A percentile compares a stretch with the other conserved stretches of the same genome.
These are phyloP conservation scores for Brassica rapa DNA, from an alignment of 345 rosid species.

Conservation along the genomic window DNA sequence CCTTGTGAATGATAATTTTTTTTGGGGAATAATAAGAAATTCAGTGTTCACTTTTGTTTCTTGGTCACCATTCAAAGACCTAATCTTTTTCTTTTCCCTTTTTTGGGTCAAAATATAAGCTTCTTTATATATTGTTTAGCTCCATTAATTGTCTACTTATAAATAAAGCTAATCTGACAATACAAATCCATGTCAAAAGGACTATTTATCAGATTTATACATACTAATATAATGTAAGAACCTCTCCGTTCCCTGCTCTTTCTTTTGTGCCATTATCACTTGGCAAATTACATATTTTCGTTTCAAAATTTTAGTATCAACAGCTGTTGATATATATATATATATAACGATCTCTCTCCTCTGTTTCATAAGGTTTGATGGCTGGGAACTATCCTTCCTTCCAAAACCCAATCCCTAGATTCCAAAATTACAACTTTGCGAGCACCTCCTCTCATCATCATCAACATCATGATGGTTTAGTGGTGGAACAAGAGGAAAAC, in stretches of 20 bases:
- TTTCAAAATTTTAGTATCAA: not conserved
- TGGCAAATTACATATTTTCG: not conserved
- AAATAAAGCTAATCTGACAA: constrained; percentile 13
- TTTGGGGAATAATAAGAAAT: too few species aligned
- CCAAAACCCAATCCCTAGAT: constrained; percentile 29
- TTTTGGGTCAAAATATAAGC: not conserved
- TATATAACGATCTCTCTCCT: not conserved
- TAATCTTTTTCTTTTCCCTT: not conserved
- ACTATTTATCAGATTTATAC: constrained; percentile 16
- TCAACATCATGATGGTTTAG: constrained; percentile 28
- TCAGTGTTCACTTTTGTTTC: too few species aligned
- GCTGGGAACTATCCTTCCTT: constrained; percentile 24
- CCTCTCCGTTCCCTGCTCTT: not conserved
- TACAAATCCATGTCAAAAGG: constrained; percentile 17
- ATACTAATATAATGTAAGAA: constrained; percentile 9
- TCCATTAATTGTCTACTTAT: constrained; percentile 30
- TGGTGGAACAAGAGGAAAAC: constrained; percentile 41
- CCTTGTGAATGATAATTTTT: too few species aligned
- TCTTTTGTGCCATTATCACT: not conserved
- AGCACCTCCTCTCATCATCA: constrained; percentile 37
- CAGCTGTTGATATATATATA: not conserved
- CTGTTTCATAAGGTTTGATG: constrained; percentile 8
- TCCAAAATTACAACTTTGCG: constrained; percentile 30
- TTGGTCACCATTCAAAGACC: not conserved
- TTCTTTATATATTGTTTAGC: not conserved